Conservation (phyloP, 2,329 filamentous ascomycete species). For the Colletotrichum coccodes region DNA sequence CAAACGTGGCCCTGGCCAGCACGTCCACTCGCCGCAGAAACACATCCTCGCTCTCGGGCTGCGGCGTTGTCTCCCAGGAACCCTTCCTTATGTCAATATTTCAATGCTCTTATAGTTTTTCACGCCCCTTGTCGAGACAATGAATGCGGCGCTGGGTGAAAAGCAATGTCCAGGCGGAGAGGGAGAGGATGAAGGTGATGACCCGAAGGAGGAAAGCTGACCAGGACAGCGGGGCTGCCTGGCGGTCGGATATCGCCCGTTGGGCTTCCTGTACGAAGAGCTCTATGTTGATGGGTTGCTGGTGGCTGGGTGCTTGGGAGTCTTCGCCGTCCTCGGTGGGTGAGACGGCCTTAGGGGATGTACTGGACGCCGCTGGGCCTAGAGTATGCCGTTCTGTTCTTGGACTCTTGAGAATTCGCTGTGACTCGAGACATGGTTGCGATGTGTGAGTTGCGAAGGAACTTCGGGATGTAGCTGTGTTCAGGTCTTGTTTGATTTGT, state of each 20-base stretch:
- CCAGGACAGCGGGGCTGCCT: no score
- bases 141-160: neutral
- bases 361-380: neutral
- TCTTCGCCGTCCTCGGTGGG: no score
- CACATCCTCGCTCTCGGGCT: neutral
- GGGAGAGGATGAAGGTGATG: no score
- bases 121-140: neutral
- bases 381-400: neutral
- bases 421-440: neutral
- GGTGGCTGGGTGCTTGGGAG: no score
- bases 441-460: neutral
- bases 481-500: neutral
- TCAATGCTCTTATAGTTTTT: neutral
- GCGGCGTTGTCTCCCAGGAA: neutral
- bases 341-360: neutral
- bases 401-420: neutral
- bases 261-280: no score
- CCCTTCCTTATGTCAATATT: neutral
- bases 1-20: neutral
- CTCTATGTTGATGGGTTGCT: no score
- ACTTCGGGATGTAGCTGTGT: neutral
- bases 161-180: no score
- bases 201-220: no score
- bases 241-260: no score
- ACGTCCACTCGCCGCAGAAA: neutral